phyloP scores from a whole-genome alignment of 768 basidiomycete species.

The Lactarius sp. region DNA sequence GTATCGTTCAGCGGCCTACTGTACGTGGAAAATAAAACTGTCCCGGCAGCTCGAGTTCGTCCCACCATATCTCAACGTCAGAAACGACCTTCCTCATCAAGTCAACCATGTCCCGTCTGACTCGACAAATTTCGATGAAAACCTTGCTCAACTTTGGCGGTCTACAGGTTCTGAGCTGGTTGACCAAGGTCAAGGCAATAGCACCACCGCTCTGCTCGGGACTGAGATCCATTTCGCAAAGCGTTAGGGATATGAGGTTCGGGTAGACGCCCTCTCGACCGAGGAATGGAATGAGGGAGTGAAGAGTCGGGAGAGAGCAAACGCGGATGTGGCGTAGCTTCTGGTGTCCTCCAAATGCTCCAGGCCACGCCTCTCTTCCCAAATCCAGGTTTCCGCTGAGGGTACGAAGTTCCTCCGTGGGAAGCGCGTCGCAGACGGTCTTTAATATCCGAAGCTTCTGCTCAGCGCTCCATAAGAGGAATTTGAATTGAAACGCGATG shows the following conservation, averaged over 20 bases:
- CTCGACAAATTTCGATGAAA: slow-evolving; percentile 12
- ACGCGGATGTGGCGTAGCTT: slow-evolving; percentile 14
- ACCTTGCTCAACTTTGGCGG: slow-evolving; percentile 9
- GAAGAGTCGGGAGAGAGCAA: slow-evolving; percentile 9
- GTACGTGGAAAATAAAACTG: neutral
- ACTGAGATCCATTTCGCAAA: neutral
- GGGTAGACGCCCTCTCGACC: slow-evolving; percentile 7
- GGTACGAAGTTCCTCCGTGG: slow-evolving; percentile 5
- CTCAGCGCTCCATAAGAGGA: slow-evolving; percentile 19
- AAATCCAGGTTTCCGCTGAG: slow-evolving; percentile 14
- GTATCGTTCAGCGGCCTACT: neutral
- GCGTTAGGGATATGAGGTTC: slow-evolving; percentile 13
- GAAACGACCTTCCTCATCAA: slow-evolving; percentile 1
- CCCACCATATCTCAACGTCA: slow-evolving; percentile 14
- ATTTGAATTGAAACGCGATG: slow-evolving; percentile 8
- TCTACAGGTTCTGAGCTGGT: neutral
- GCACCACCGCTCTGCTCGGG: neutral
- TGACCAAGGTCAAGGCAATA: neutral
- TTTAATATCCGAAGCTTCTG: slow-evolving; percentile 20
- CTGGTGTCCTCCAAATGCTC: slow-evolving; percentile 7
- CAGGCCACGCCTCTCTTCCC: slow-evolving; percentile 12
- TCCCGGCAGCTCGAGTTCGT: neutral
- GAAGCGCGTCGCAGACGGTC: slow-evolving; percentile 11
- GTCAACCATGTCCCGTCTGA: neutral
- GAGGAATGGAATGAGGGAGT: slow-evolving; percentile 10